Percentiles rank a stretch among this genome's conserved stretches.
Conservation (phyloP, 805 yeast genomes). For the Candida ortonii region DNA sequence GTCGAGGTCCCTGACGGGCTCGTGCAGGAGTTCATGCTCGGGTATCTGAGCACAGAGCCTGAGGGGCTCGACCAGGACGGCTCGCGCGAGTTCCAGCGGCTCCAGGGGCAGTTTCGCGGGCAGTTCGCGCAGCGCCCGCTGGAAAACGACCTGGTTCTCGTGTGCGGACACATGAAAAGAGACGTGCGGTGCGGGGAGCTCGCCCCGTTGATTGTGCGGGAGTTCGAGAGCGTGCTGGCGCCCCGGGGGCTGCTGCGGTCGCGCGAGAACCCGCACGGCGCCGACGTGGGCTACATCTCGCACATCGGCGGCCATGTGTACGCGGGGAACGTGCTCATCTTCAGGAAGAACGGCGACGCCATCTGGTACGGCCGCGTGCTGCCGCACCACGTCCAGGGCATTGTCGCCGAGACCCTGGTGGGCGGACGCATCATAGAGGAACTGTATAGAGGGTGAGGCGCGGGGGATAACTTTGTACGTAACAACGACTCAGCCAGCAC, state of each 20-base stretch:
- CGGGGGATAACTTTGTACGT: background rate
- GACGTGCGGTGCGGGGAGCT: constrained; percentile 65
- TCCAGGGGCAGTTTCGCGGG: constrained; percentile 15
- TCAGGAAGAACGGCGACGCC: constrained; percentile 41
- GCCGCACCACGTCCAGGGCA: constrained; percentile 64
- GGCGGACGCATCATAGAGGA: constrained; percentile 51
- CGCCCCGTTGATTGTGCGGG: constrained; percentile 56
- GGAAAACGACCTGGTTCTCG: constrained; percentile 39
- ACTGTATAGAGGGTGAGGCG: constrained; percentile 48
- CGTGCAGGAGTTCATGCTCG: constrained; percentile 38
- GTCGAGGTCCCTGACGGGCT: constrained; percentile 34
- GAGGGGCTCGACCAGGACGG: constrained; percentile 9
- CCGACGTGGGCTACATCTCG: constrained; percentile 52
- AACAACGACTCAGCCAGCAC: background rate
- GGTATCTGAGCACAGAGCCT: constrained; percentile 39
- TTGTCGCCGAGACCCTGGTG: constrained; percentile 53
- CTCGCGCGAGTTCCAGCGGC: constrained; percentile 2
- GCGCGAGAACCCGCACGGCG: constrained; percentile 18
- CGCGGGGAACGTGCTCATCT: constrained; percentile 76
- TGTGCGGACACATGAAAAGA: constrained; percentile 65
- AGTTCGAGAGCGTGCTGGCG: constrained; percentile 44
- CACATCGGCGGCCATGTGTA: constrained; percentile 86
- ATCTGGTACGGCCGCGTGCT: constrained; percentile 79
- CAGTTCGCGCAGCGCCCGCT: constrained; percentile 13
- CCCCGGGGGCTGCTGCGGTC: constrained; percentile 30